Conservation (phyloP, 2,329 filamentous ascomycete genomes). For the Stagonosporopsis vannaccii region DNA sequence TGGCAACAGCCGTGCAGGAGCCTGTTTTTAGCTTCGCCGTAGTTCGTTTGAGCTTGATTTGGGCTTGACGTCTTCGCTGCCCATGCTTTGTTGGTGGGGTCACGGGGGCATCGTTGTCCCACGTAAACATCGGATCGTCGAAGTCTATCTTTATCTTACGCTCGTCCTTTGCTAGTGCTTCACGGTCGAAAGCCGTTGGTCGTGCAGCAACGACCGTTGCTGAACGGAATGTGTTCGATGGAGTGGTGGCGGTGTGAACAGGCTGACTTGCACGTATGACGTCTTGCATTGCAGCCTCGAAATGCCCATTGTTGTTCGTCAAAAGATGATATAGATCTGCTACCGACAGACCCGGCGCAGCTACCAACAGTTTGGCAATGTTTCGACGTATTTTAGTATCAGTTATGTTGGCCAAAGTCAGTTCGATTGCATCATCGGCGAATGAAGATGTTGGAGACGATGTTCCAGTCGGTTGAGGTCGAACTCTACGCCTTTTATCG, state of each 20-base stretch:
- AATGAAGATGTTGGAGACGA: background rate
- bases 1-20: background rate
- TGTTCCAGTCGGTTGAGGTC: background rate
- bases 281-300: conserved; percentile 10
- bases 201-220: background rate
- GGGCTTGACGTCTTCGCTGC: background rate
- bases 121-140: conserved; percentile 23
- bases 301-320: conserved; percentile 17
- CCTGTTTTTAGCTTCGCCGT: background rate
- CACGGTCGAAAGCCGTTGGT: background rate
- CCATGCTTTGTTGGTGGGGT: background rate
- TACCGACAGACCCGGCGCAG: conserved; percentile 26
- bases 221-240: background rate
- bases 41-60: background rate
- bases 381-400: conserved; percentile 22
- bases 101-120: conserved; percentile 18
- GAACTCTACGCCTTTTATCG: background rate
- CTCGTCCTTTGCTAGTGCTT: conserved; percentile 9
- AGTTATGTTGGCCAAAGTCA: conserved; percentile 24
- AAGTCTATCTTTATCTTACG: conserved; percentile 28
- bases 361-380: conserved; percentile 27
- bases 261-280: conserved; percentile 4
- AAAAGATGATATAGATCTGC: conserved; percentile 27
- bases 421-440: background rate
- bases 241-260: background rate